Conservation (phyloP, 371 early-diverging fungal species). For the Apophysomyces variabilis region DNA sequence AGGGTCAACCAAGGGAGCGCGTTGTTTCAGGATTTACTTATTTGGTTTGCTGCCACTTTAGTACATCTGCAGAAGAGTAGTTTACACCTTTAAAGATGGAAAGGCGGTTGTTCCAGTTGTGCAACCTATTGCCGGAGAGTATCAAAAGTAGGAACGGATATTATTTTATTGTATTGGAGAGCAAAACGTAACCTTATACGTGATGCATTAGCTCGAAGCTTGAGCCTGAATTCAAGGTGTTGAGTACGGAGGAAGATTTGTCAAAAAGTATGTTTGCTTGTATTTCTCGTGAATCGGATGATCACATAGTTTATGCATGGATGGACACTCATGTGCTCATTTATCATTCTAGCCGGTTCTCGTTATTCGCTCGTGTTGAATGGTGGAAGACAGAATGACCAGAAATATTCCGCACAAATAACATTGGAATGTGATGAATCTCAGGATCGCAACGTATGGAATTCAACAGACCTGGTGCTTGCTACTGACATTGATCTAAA, state of each 20-base stretch:
- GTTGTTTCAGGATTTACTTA: background rate
- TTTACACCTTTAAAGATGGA: conserved; percentile 14
- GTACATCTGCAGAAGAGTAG: conserved; percentile 24
- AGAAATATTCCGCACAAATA: conserved; percentile 25
- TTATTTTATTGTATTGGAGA: background rate
- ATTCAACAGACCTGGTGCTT: background rate
- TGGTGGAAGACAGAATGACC: conserved; percentile 20
- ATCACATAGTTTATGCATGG: background rate
- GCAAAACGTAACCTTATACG: background rate
- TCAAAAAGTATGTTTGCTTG: conserved; percentile 21
- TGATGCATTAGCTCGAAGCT: conserved; percentile 12
- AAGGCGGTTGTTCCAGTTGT: conserved; percentile 6
- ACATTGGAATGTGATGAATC: conserved; percentile 25
- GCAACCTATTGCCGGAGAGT: conserved; percentile 24
- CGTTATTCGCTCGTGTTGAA: conserved; percentile 19
- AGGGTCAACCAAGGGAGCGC: background rate
- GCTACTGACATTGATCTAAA: conserved; percentile 1
- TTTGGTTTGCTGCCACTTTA: background rate
- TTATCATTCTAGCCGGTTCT: conserved; percentile 15
- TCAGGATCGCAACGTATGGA: conserved; percentile 18
- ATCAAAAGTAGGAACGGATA: conserved; percentile 5
- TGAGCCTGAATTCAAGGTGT: conserved; percentile 19
- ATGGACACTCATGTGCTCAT: background rate
- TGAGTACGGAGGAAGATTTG: conserved; percentile 17
- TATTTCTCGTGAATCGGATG: background rate